phyloP scores from a whole-genome alignment of 306 rosid species.

The Inga laurina region DNA sequence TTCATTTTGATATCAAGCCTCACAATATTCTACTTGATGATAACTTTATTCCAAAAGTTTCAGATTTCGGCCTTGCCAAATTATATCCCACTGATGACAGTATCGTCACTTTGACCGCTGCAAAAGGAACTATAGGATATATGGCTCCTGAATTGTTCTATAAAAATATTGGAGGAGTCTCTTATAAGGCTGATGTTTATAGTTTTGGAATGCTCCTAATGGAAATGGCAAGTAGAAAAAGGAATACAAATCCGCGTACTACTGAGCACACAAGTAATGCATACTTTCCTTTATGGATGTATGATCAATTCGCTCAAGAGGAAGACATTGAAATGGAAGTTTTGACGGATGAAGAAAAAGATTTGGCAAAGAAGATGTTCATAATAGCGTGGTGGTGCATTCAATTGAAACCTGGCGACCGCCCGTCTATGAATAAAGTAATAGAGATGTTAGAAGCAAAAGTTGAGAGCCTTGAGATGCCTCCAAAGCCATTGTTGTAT shows the following conservation, averaged over 20 bases:
- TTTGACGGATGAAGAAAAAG: neutral
- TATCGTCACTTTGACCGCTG: no score
- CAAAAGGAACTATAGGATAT: slow-evolving; percentile 13
- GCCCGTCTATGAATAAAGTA: slow-evolving; percentile 36
- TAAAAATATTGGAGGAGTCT: slow-evolving; percentile 23
- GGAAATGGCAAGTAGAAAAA: slow-evolving; percentile 22
- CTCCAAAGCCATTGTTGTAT: slow-evolving; percentile 25
- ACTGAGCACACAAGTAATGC: slow-evolving; percentile 4
- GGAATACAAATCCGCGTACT: neutral
- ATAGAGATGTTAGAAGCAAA: slow-evolving; percentile 33
- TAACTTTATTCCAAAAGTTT: slow-evolving; percentile 1
- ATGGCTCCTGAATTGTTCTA: slow-evolving; percentile 27
- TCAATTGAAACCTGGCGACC: slow-evolving; percentile 27
- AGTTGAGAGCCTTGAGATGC: slow-evolving; percentile 18
- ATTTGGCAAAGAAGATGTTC: slow-evolving; percentile 28
- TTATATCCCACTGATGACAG: neutral
- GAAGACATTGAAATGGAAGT: neutral
- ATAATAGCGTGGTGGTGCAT: slow-evolving; percentile 40
- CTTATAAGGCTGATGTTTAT: slow-evolving; percentile 23
- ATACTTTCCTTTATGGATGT: neutral
- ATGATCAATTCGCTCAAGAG: neutral
- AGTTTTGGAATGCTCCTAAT: slow-evolving; percentile 30
- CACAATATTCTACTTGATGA: slow-evolving; percentile 20
- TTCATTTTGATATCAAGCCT: slow-evolving; percentile 26
- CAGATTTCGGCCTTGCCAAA: slow-evolving; percentile 14